These are phyloP conservation scores for Phellinidium pouzarii DNA, from an alignment of 1,284 basidiomycete genomes.

Conservation along the genomic window DNA sequence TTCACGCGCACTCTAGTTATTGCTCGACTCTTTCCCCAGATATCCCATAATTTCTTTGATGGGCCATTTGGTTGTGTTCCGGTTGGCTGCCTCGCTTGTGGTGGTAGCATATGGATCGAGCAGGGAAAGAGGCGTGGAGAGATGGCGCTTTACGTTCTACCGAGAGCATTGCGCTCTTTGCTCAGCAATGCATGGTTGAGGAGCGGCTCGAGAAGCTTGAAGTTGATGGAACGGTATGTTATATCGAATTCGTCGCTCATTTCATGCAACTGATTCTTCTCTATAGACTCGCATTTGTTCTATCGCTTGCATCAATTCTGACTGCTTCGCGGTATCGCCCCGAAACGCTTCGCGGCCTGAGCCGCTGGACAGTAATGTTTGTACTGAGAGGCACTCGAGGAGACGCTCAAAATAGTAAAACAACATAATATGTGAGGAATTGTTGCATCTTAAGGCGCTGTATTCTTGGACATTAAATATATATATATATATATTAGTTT, in stretches of 20 bases:
- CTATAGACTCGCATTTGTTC: constrained; percentile 40
- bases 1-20: constrained; percentile 55
- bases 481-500: background rate
- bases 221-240: constrained; percentile 47
- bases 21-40: constrained; percentile 52
- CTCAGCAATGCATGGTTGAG: constrained; percentile 48
- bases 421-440: background rate
- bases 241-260: constrained; percentile 11
- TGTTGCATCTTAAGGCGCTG: background rate
- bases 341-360: constrained; percentile 59
- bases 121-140: constrained; percentile 62
- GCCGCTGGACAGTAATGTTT: constrained; percentile 62
- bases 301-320: constrained; percentile 59
- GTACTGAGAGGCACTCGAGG: constrained; percentile 48
- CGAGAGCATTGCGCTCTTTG: constrained; percentile 55
- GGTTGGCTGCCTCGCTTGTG: constrained; percentile 63
- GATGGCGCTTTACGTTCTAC: constrained; percentile 71
- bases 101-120: constrained; percentile 70
- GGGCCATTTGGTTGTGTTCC: constrained; percentile 63
- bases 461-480: background rate
- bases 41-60: constrained; percentile 73
- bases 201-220: constrained; percentile 33
- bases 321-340: constrained; percentile 56
- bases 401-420: background rate
- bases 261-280: constrained; percentile 23